Evolutionary conservation across 176 grass and related monocot species (phyloP), one percentile per base, ranked within the genome.

Genomic region (Phyllostachys edulis): DNA sequence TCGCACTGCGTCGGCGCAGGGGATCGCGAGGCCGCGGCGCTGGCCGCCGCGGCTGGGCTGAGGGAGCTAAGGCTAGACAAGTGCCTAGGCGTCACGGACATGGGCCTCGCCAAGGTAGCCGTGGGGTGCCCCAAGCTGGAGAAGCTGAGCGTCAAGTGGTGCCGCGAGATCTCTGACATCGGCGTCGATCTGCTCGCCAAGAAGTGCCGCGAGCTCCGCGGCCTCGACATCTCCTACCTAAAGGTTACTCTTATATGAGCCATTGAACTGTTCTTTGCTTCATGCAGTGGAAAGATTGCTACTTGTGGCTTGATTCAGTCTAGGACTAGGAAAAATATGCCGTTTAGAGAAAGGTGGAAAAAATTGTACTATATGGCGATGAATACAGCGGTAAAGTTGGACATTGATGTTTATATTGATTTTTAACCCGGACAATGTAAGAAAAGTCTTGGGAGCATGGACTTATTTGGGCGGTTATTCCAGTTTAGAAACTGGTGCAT

Each of bases 131-230:
- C 90, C 42, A 85, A 8, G 69, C 77, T 99, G 47, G 85, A 96
- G 85, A 90, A 54, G 86, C 93, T 99, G 13, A 80, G 91, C 18
- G 76, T 99, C 63, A 99, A 99, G 73, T 99, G 96, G 96, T 99
- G 96, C 71, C 85, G 76, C 45, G 93, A 99, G 86, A 96, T 96
- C 90, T 95, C 93, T 0, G 96, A 99, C 81, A 95, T 99, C 6
- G 93, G 96, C 1, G 84, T 99, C 60, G 93, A 99, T 79, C 90
- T 99, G 62, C 96, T 99, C 40, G 81, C 82, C 5, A 99, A 99
- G 47, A 99, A 99, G 69, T 99, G 96, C 86, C 93, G 36, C 0
- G 84, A 99, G 6, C 86, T 99, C 14, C 89, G 76, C 46, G 82
- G 80, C 62, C 86, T 99, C 9, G 67, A 99, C 82, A 90, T 99